Evolutionary conservation across 179 eudicot species (phyloP), one percentile per base, ranked within the genome.

Genomic region (Sideroxylon spinosum): DNA sequence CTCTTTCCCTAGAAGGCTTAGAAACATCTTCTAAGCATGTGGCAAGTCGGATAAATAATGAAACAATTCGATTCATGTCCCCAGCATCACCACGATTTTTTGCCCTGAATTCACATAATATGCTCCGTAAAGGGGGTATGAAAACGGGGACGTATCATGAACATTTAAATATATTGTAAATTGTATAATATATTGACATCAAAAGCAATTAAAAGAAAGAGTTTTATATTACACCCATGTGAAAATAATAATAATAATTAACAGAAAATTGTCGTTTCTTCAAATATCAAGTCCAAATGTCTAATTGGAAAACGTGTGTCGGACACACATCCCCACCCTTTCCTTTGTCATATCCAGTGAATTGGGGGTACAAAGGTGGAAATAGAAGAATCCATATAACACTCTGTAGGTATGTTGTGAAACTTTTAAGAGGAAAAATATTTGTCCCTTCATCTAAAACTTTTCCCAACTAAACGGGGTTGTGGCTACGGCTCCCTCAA

Each of bases 31-130:
- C 94, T 73, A 95, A 86, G 77, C 88, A 79, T 12, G 92, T 86
- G 71, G 91, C 91, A 66, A 93, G 91, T 68, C 80, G 87, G 20
- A 88, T 89, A 79, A 95, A 91, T 81, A 85, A 73, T n/a, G 84
- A 72, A 64, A 93, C 80, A 56, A 91, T 85, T 70, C 77, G 89
- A 74, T 93, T 90, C 93, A 90, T 83, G 74, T 89, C 94, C 75
- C 87, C 91, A 77, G 82, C 83, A 75, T 90, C 93, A 48, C 86
- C 89, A 61, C 90, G 88, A 75, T 78, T 88, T 84, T 86, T 90
- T 52, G 72, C 81, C 78, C 98, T 95, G 95, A 76, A 79, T 75
- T 61, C 66, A 76, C 65, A 44, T 28, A 81, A 78, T 3, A 60
- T 48, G 29, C 32, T 17, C 0, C 29, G 1, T 12, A 59, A 7